Conservation (phyloP, 1,139 yeast genomes). For the Kazachstania sp. region DNA sequence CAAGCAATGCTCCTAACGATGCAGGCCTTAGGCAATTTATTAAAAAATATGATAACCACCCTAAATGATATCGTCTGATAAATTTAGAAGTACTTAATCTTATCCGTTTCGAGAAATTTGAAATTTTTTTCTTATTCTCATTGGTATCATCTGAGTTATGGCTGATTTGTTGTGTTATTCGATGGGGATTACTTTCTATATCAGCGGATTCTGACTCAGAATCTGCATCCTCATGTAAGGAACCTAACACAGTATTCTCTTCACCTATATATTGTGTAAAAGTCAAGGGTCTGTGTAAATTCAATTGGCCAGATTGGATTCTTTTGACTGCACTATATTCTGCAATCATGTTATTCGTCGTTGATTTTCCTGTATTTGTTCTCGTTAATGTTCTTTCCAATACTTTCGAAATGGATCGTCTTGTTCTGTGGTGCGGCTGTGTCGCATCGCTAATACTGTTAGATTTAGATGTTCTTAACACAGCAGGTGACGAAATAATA, state of each 20-base stretch:
- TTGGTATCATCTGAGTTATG: not conserved
- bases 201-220: not conserved
- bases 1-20: slow-evolving; percentile 45
- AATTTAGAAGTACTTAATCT: slow-evolving; percentile 6
- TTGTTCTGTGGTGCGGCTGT: not conserved
- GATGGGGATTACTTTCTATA: slow-evolving; percentile 1
- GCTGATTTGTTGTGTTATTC: not conserved
- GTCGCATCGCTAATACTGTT: not conserved
- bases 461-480: not conserved
- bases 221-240: not conserved
- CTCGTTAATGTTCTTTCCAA: slow-evolving; percentile 1
- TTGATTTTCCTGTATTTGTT: slow-evolving; percentile 20
- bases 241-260: slow-evolving; percentile 13
- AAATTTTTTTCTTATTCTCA: not conserved
- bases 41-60: slow-evolving; percentile 27
- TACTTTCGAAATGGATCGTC: not conserved
- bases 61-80: slow-evolving; percentile 15
- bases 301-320: slow-evolving; percentile 24
- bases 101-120: not conserved
- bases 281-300: slow-evolving; percentile 23
- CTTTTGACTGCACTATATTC: slow-evolving; percentile 45
- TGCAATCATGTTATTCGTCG: slow-evolving; percentile 48
- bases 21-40: slow-evolving; percentile 52
- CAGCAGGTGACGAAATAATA: not conserved
- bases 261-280: slow-evolving; percentile 24